Conservation (phyloP, 306 rosid species). For the Acacia acuminata region DNA sequence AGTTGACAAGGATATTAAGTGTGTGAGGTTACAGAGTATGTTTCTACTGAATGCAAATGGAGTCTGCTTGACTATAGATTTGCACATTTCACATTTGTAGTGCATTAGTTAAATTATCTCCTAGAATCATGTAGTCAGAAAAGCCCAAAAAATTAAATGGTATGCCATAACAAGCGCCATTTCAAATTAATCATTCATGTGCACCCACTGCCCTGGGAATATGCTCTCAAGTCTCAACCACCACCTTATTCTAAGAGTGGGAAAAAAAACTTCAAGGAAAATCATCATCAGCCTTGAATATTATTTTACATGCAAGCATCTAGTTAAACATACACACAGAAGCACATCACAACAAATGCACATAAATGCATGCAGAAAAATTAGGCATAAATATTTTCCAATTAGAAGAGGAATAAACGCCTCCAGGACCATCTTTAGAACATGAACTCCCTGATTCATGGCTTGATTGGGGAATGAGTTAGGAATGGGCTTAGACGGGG, state of each 20-base stretch:
- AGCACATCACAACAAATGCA: slow-evolving; percentile 10
- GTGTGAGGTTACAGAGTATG: neutral
- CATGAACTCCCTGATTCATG: neutral
- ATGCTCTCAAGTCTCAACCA: slow-evolving; percentile 7
- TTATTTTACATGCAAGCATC: slow-evolving; percentile 9
- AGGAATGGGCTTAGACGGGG: neutral
- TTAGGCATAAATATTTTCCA: neutral
- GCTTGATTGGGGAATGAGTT: neutral
- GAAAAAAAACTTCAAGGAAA: neutral
- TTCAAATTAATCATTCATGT: slow-evolving; percentile 8
- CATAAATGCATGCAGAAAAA: slow-evolving; percentile 8
- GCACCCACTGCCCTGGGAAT: neutral
- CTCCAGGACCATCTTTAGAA: neutral
- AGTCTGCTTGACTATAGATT: slow-evolving; percentile 1
- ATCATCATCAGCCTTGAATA: neutral
- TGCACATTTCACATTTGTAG: slow-evolving; percentile 7
- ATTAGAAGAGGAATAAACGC: slow-evolving; percentile 21
- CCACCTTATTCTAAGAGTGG: neutral
- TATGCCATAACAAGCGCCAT: slow-evolving; percentile 8
- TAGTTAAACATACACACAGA: slow-evolving; percentile 1
- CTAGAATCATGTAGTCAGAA: neutral
- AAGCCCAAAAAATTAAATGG: slow-evolving; percentile 27
- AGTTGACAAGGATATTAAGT: neutral
- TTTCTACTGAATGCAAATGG: neutral
- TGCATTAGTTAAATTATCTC: neutral